A percentile compares a stretch with the other conserved stretches of the same genome.
Evolutionary conservation across 192 early-diverging fungal genomes (phyloP).

Genomic region (Fimicolochytrium jonesii): DNA sequence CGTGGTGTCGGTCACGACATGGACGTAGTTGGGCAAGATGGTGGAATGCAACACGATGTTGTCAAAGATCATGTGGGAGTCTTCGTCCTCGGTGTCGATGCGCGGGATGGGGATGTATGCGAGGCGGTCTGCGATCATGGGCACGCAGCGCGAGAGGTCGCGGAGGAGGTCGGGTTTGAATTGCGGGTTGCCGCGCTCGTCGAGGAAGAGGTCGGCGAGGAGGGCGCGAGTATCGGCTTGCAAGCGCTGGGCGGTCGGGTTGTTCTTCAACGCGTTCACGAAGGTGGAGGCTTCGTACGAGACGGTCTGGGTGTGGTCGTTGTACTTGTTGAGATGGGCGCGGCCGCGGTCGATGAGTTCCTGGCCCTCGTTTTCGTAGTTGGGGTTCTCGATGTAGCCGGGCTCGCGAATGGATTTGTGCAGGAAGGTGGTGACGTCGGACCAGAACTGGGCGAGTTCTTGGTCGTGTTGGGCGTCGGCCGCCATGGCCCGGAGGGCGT

Average conservation of each 20-base stretch:
- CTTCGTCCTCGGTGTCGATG: slow-evolving; percentile 38
- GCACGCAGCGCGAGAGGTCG: slow-evolving; percentile 42
- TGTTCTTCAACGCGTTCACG: slow-evolving; percentile 30
- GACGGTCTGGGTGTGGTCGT: slow-evolving; percentile 25
- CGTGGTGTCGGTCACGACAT: slow-evolving; percentile 27
- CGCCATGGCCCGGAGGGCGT: slow-evolving; percentile 31
- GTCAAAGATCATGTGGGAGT: slow-evolving; percentile 33
- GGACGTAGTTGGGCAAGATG: slow-evolving; percentile 28
- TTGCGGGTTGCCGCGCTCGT: slow-evolving; percentile 41
- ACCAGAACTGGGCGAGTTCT: slow-evolving; percentile 30
- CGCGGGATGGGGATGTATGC: slow-evolving; percentile 49
- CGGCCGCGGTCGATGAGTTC: slow-evolving; percentile 35
- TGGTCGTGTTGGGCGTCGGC: slow-evolving; percentile 27
- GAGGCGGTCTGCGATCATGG: slow-evolving; percentile 38
- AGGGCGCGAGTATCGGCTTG: slow-evolving; percentile 32
- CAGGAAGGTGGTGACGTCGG: slow-evolving; percentile 33
- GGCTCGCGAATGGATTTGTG: slow-evolving; percentile 35
- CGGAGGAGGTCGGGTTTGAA: slow-evolving; percentile 50
- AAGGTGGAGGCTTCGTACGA: slow-evolving; percentile 26
- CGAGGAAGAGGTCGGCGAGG: slow-evolving; percentile 44
- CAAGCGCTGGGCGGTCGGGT: slow-evolving; percentile 34
- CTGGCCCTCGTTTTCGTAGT: slow-evolving; percentile 25
- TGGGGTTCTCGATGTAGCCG: slow-evolving; percentile 25
- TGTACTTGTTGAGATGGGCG: slow-evolving; percentile 28
- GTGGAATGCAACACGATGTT: slow-evolving; percentile 36